Base-by-base conservation (phyloP, 192 early-diverging fungal genomes). In the Chytriomyces sp. region DNA sequence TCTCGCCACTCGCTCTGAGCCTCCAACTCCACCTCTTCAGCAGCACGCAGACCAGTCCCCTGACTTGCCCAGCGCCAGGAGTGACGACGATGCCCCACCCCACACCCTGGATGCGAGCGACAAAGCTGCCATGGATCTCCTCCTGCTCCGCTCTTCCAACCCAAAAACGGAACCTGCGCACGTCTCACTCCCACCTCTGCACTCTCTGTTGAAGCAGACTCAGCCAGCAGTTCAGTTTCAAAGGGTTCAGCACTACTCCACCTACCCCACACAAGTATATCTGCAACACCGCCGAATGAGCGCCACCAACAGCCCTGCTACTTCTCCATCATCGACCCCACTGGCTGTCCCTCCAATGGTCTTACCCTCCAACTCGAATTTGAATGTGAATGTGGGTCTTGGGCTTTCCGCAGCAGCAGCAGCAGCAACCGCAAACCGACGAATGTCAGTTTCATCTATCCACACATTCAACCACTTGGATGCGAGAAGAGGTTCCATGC, bases 91-190 rank as follows among this genome's bases (percentile, higher is more conserved):
- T 13, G 53, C 13, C 20, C 16, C 53, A 57, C 53, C 53, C 3
- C 53, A 57, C 16, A 20, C 53, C 5, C 5, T n/a, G 53, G 53
- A 57, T 20, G 53, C 53, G 53, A 57, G 46, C 66, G 66, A 67
- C 13, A 23, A 8, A n/a, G 66, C 66, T 8, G 66, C 66, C 35
- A 26, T 46, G 26, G 66, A 67, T 18, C 45, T 67, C n/a, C 66
- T 67, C 9, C 28, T 16, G 28, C 66, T 67, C 13, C 20, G 44
- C 11, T 8, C 28, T 16, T 11, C 66, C 13, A 9, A 28, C 26
- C 6, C 69, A 11, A 10, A 16, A 4, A 24, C 46, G 18, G 13
- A 18, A 48, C 46, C 44, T 9, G 20, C 69, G 69, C 18, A 9
- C 8, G 26, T 45, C 18, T 9, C 50, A 57, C 69, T 59, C 45